These are phyloP conservation scores for Austroboletus eburneus DNA, from an alignment of 768 basidiomycete genomes.

Conservation along the genomic window DNA sequence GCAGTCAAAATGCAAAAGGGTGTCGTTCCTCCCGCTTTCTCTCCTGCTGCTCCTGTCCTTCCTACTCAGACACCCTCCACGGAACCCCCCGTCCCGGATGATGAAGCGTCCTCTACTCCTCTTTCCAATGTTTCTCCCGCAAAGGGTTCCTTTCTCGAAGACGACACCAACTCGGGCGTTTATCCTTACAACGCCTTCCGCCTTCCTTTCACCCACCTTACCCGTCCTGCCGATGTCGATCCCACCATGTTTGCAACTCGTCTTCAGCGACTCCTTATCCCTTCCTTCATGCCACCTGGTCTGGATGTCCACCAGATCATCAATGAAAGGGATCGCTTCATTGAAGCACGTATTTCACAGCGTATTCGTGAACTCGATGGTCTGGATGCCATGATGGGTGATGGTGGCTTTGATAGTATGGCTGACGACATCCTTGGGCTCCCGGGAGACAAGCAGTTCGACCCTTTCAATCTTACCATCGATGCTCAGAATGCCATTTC, in stretches of 20 bases:
- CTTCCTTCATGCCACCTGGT: slow-evolving; percentile 85
- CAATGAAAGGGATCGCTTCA: slow-evolving; percentile 87
- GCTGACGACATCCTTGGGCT: slow-evolving; percentile 34
- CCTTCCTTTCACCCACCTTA: slow-evolving; percentile 79
- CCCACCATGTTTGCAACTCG: slow-evolving; percentile 65
- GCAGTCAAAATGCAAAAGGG: slow-evolving; percentile 72
- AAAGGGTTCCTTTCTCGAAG: slow-evolving; percentile 73
- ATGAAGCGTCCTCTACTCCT: slow-evolving; percentile 41
- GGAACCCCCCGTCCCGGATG: slow-evolving; percentile 46
- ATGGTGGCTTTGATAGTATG: slow-evolving; percentile 60
- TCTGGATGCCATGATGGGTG: slow-evolving; percentile 75
- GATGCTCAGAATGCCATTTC: slow-evolving; percentile 8
- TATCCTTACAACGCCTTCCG: slow-evolving; percentile 91
- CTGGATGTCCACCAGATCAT: slow-evolving; percentile 90
- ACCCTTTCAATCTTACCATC: slow-evolving; percentile 35
- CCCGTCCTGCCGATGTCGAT: slow-evolving; percentile 57
- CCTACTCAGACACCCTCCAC: slow-evolving; percentile 14
- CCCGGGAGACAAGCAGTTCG: slow-evolving; percentile 6
- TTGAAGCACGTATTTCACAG: slow-evolving; percentile 86
- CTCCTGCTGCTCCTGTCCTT: slow-evolving; percentile 25
- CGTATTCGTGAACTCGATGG: slow-evolving; percentile 82
- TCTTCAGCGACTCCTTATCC: slow-evolving; percentile 77
- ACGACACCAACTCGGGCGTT: slow-evolving; percentile 72
- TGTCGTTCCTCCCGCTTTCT: slow-evolving; percentile 21
- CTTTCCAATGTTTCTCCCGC: slow-evolving; percentile 49